phyloP scores from a whole-genome alignment of 768 basidiomycete genomes.

The Mycena metata region DNA sequence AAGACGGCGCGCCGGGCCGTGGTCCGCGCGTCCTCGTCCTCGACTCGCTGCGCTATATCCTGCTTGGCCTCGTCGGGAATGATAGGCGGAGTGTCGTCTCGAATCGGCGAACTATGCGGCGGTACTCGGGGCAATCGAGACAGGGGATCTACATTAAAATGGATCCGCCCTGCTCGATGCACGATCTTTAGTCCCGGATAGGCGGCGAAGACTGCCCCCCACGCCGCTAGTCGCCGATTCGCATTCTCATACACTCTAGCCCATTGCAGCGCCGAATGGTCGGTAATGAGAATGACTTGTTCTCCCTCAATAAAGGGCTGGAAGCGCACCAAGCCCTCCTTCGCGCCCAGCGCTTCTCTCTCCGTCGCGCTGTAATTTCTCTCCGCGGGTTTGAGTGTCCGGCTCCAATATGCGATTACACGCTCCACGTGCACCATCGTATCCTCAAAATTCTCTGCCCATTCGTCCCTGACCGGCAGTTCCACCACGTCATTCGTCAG shows the following conservation, averaged over 20 bases:
- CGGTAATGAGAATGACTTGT: neutral
- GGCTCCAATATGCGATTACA: constrained; percentile 31
- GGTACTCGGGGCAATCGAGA: constrained; percentile 9
- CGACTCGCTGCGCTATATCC: neutral
- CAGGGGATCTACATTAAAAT: constrained; percentile 42
- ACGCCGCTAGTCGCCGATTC: no score
- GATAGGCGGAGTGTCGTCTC: constrained; percentile 3
- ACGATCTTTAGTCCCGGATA: constrained; percentile 44
- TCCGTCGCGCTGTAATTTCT: no score
- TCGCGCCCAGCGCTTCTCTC: neutral
- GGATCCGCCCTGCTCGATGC: constrained; percentile 45
- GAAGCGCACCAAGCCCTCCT: neutral
- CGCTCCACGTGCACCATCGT: constrained; percentile 41
- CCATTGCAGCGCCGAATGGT: neutral
- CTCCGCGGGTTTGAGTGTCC: neutral
- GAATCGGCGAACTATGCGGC: neutral
- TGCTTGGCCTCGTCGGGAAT: neutral
- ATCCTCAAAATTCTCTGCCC: constrained; percentile 22
- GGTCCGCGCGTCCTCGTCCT: neutral
- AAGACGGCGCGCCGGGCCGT: neutral
- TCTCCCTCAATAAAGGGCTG: neutral
- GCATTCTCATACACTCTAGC: no score
- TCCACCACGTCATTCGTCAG: neutral
- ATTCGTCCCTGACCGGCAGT: neutral
- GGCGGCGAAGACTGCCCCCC: constrained; percentile 43